phyloP scores from a whole-genome alignment of 371 early-diverging fungal genomes.

The Apophysomyces trapeziformis region DNA sequence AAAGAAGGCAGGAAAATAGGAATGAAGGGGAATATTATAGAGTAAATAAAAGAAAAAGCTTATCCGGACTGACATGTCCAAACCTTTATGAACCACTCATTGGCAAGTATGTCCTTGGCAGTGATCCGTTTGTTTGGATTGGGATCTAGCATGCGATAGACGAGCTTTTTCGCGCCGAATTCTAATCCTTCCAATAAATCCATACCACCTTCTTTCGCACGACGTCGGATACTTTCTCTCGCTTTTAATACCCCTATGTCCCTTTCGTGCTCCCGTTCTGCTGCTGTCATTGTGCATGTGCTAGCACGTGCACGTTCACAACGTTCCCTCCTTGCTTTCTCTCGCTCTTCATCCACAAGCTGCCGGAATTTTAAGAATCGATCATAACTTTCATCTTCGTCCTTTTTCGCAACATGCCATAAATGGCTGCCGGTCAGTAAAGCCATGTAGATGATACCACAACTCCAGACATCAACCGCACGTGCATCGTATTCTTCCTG shows the following conservation, averaged over 20 bases:
- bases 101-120: constrained; percentile 49
- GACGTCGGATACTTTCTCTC: constrained; percentile 12
- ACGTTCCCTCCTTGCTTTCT: constrained; percentile 34
- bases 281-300: constrained; percentile 24
- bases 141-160: constrained; percentile 84
- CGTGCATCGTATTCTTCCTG: constrained; percentile 36
- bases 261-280: constrained; percentile 39
- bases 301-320: constrained; percentile 33
- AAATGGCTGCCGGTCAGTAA: constrained; percentile 40
- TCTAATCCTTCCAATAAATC: constrained; percentile 29
- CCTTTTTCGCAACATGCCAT: constrained; percentile 38
- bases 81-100: constrained; percentile 59
- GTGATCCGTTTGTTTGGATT: constrained; percentile 64
- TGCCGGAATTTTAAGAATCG: constrained; percentile 23
- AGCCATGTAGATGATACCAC: constrained; percentile 42
- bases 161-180: constrained; percentile 32
- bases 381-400: constrained; percentile 29
- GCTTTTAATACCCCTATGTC: constrained; percentile 32
- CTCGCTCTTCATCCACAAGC: constrained; percentile 19
- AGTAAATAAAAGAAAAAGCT: too few species aligned
- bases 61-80: constrained; percentile 30
- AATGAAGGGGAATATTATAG: too few species aligned
- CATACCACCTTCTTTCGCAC: constrained; percentile 16
- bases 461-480: constrained; percentile 46
- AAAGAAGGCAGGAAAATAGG: too few species aligned